phyloP scores from a whole-genome alignment of 2,329 filamentous ascomycete species.

The Talaromyces albobiverticillius region DNA sequence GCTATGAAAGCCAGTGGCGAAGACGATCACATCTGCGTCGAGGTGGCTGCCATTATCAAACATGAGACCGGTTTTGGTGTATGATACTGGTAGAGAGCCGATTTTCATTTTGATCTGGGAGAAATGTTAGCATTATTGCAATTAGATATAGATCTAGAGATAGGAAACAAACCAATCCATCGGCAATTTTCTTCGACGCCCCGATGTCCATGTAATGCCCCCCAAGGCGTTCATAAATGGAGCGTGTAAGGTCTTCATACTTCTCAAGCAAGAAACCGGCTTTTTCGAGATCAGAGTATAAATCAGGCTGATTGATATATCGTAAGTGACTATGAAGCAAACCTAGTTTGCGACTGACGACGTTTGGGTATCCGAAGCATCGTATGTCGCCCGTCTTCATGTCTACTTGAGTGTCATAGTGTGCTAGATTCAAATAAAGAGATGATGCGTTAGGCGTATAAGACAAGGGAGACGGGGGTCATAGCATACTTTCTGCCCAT shows the following conservation, averaged over 20 bases:
- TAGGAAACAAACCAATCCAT: slow-evolving; percentile 26
- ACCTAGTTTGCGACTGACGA: slow-evolving; percentile 27
- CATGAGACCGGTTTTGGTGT: slow-evolving; percentile 39
- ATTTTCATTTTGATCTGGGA: slow-evolving; percentile 44
- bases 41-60: slow-evolving; percentile 45
- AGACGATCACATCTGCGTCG: slow-evolving; percentile 46
- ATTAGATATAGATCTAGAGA: neutral
- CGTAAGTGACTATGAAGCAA: slow-evolving; percentile 26
- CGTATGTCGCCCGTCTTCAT: slow-evolving; percentile 20
- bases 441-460: neutral
- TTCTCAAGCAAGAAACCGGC: slow-evolving; percentile 44
- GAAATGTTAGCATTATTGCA: neutral
- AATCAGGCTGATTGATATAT: slow-evolving; percentile 31
- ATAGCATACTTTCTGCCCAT: slow-evolving; percentile 16
- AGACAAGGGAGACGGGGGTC: neutral
- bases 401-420: slow-evolving; percentile 20
- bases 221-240: slow-evolving; percentile 43
- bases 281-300: slow-evolving; percentile 40
- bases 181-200: slow-evolving; percentile 39
- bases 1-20: slow-evolving; percentile 46
- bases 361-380: slow-evolving; percentile 22
- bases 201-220: slow-evolving; percentile 51
- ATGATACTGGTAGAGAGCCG: slow-evolving; percentile 32
- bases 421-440: slow-evolving; percentile 8
- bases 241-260: slow-evolving; percentile 33